Conservation (phyloP, 495 filamentous ascomycete species). For the Hyaloscypha finlandica region DNA sequence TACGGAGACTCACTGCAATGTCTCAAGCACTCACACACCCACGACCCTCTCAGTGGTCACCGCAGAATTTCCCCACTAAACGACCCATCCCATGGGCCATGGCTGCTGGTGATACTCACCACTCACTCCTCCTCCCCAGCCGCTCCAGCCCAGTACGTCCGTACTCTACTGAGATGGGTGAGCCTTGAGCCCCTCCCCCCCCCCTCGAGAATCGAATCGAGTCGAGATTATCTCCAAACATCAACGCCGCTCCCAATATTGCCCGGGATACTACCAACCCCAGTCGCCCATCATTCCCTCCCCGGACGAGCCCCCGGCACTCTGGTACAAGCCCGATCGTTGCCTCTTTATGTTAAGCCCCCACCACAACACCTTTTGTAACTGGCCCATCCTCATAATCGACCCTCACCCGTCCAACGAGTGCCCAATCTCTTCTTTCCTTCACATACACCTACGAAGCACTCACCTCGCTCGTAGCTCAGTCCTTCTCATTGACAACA, state of each 20-base stretch:
- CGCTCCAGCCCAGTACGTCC: not conserved
- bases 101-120: not conserved
- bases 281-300: slow-evolving; percentile 2
- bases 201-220: not conserved
- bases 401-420: slow-evolving; percentile 6
- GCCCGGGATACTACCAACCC: not conserved
- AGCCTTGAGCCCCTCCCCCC: not conserved
- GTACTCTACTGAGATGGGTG: too few species aligned
- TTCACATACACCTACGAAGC: not conserved
- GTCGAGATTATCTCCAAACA: not conserved
- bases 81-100: not conserved
- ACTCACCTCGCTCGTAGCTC: not conserved
- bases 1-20: not conserved
- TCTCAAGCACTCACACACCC: not conserved
- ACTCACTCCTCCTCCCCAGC: not conserved
- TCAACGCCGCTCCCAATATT: not conserved
- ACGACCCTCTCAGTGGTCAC: not conserved
- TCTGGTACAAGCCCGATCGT: slow-evolving; percentile 18
- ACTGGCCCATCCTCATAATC: slow-evolving; percentile 13
- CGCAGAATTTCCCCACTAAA: not conserved
- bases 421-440: slow-evolving; percentile 9
- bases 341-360: slow-evolving; percentile 16
- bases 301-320: slow-evolving; percentile 12
- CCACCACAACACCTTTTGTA: slow-evolving; percentile 21
- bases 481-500: not conserved